A percentile compares a stretch with the other conserved stretches of the same genome.
Conservation (phyloP, 441 rosid species). For the Pelargonium exstipulatum region DNA sequence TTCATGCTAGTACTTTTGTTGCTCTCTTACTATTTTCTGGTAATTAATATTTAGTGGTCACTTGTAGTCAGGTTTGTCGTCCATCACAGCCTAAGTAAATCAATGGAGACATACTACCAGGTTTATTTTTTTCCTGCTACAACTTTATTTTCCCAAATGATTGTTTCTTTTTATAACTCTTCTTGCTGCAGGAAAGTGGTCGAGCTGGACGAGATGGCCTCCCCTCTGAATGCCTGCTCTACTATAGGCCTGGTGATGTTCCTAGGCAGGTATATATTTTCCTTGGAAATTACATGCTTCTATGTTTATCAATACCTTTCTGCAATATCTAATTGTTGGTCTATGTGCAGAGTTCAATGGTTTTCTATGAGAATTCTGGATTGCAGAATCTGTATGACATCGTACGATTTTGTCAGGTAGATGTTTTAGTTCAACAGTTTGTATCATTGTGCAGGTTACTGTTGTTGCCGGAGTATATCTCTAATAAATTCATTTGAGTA, state of each 20-base stretch:
- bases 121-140: constrained; percentile 32
- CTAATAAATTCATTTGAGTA: not conserved
- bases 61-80: constrained; percentile 94
- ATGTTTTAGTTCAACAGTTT: constrained; percentile 1
- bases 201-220: constrained; percentile 98
- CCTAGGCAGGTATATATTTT: constrained; percentile 71
- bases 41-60: constrained; percentile 21
- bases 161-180: constrained; percentile 26
- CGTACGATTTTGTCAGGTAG: constrained; percentile 91
- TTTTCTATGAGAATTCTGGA: constrained; percentile 92
- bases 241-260: constrained; percentile 81
- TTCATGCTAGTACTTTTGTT: not conserved
- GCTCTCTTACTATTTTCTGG: not conserved
- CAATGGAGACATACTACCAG: constrained; percentile 99
- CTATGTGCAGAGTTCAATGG: constrained; percentile 84
- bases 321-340: constrained; percentile 16
- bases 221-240: constrained; percentile 84
- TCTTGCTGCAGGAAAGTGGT: constrained; percentile 78
- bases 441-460: not conserved
- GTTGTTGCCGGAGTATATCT: not conserved
- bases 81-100: constrained; percentile 98
- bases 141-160: constrained; percentile 15
- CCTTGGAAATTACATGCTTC: constrained; percentile 10
- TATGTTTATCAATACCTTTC: constrained; percentile 3
- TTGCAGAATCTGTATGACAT: constrained; percentile 89